Evolutionary conservation across 2,329 filamentous ascomycete species (phyloP).

Genomic region (Diaporthe ampelina): DNA sequence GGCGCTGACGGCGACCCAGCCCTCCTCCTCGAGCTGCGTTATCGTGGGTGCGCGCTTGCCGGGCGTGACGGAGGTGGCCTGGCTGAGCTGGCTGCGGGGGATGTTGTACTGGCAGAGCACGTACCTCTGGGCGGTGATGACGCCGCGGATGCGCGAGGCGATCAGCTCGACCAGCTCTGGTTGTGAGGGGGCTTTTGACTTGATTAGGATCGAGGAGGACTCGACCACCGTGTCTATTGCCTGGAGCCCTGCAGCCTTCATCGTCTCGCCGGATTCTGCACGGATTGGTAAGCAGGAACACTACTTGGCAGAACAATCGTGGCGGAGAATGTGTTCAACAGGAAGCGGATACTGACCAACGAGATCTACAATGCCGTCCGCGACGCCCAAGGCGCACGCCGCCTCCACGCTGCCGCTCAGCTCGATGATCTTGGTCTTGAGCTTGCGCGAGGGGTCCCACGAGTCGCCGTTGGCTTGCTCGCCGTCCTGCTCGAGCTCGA

Average conservation of each 20-base stretch:
- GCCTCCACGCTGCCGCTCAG: conserved; percentile 97
- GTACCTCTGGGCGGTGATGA: conserved; percentile 94
- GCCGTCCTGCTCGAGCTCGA: conserved; percentile 72
- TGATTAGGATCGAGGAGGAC: conserved; percentile 90
- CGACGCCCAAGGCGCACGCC: conserved; percentile 93
- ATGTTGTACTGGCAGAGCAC: conserved; percentile 98
- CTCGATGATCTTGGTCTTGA: conserved; percentile 92
- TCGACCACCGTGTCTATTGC: conserved; percentile 94
- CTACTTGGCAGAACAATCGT: neutral
- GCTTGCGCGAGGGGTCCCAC: conserved; percentile 59
- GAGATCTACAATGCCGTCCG: conserved; percentile 96
- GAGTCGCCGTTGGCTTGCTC: conserved; percentile 53
- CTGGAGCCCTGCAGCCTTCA: conserved; percentile 94
- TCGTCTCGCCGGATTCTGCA: conserved; percentile 95
- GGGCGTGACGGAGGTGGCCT: conserved; percentile 84
- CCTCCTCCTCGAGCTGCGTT: conserved; percentile 87
- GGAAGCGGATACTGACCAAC: conserved; percentile 76
- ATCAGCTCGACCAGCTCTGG: conserved; percentile 86
- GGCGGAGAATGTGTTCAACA: neutral
- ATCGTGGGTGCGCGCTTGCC: conserved; percentile 95
- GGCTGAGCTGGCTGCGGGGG: conserved; percentile 74
- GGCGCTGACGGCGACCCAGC: conserved; percentile 93
- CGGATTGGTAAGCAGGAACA: neutral
- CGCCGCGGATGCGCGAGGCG: conserved; percentile 87
- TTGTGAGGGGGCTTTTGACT: conserved; percentile 87